phyloP scores from a whole-genome alignment of 2,329 filamentous ascomycete species.

The Leptographium flavum region DNA sequence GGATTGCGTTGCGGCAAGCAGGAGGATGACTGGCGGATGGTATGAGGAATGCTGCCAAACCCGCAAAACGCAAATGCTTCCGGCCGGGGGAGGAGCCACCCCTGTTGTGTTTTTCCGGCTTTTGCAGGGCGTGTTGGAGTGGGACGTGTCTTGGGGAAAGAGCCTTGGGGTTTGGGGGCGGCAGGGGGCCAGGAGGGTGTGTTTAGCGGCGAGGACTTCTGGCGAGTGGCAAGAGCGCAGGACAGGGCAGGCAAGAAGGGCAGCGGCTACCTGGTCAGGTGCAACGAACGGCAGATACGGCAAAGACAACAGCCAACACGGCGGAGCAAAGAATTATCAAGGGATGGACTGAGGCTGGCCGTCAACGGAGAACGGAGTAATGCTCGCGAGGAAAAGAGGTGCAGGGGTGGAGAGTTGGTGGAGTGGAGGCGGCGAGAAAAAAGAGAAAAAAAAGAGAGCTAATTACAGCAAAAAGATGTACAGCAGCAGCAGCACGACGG shows the following conservation, averaged over 20 bases:
- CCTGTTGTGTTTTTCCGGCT: neutral
- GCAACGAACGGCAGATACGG: no score
- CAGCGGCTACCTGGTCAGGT: no score
- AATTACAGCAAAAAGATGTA: no score
- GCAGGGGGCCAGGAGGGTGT: neutral
- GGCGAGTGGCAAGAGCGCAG: no score
- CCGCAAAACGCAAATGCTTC: slow-evolving; percentile 5
- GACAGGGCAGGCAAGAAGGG: no score
- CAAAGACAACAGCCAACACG: neutral
- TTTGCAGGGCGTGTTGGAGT: neutral
- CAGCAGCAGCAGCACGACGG: no score
- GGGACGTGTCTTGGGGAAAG: neutral
- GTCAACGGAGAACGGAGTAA: neutral
- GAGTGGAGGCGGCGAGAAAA: neutral
- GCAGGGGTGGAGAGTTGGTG: neutral
- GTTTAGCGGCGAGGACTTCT: neutral
- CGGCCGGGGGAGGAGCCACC: slow-evolving; percentile 1
- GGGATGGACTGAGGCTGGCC: no score
- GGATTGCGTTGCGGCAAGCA: slow-evolving; percentile 1
- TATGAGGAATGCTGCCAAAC: slow-evolving; percentile 1
- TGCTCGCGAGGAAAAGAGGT: neutral
- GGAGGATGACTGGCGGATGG: no score
- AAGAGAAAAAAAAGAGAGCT: no score
- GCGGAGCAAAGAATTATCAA: no score
- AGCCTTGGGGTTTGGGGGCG: no score